Evolutionary conservation across 2,329 filamentous ascomycete species (phyloP).

Genomic region (Bipolaris sorokiniana): DNA sequence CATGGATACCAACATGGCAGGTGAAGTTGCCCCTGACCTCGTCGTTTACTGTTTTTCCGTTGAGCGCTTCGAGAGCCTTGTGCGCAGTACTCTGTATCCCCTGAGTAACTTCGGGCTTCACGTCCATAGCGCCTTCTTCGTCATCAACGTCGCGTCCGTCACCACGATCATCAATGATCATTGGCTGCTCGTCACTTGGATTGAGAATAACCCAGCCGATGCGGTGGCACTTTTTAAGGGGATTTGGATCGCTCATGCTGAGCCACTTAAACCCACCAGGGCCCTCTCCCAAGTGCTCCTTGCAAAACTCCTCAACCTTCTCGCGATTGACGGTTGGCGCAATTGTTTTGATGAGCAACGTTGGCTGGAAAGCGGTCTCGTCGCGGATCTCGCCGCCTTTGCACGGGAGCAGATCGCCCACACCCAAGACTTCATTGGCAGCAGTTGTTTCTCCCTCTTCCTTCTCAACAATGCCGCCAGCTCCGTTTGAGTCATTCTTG

Average conservation of each 20-base stretch:
- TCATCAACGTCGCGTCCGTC: constrained; percentile 73
- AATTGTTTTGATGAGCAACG: constrained; percentile 96
- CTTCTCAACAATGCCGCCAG: constrained; percentile 84
- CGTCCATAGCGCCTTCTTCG: constrained; percentile 63
- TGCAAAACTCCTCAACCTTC: constrained; percentile 93
- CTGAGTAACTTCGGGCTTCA: constrained; percentile 54
- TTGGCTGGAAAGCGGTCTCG: constrained; percentile 85
- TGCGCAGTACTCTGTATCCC: constrained; percentile 68
- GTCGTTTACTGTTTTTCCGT: constrained; percentile 96
- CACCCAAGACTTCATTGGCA: constrained; percentile 88
- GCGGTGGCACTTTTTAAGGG: constrained; percentile 93
- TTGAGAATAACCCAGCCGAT: constrained; percentile 99
- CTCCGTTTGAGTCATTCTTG: constrained; percentile 88
- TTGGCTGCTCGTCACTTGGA: constrained; percentile 70
- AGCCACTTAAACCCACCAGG: constrained; percentile 95
- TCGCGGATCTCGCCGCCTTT: constrained; percentile 86
- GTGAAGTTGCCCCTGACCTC: constrained; percentile 93
- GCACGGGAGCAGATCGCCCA: constrained; percentile 85
- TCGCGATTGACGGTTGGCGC: constrained; percentile 93
- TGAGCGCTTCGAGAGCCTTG: constrained; percentile 90
- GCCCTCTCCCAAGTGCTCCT: constrained; percentile 88
- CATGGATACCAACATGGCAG: constrained; percentile 95
- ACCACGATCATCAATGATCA: constrained; percentile 68
- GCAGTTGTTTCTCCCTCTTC: constrained; percentile 94
- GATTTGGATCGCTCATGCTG: constrained; percentile 94